Evolutionary conservation across 148 eudicot species (phyloP).

Genomic region (Rhododendron simsii): DNA sequence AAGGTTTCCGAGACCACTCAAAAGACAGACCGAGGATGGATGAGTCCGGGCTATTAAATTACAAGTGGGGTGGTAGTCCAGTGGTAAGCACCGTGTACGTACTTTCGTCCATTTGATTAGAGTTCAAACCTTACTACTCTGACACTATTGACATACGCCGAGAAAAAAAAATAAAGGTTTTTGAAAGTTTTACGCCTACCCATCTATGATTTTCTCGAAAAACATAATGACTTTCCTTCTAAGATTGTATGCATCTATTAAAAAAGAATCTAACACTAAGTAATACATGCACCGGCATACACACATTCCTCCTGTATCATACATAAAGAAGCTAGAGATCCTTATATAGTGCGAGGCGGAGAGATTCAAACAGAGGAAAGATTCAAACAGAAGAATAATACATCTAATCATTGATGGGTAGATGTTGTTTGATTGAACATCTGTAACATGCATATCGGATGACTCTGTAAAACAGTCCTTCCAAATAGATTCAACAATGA

Average conservation of each 20-base stretch:
- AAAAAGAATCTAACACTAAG: background rate
- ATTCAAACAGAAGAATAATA: too few relatives aligned
- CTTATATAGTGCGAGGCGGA: background rate
- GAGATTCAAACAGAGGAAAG: too few relatives aligned
- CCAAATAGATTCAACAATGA: too few relatives aligned
- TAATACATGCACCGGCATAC: background rate
- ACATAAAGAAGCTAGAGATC: too few relatives aligned
- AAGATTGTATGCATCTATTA: background rate
- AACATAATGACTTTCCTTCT: background rate
- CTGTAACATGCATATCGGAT: too few relatives aligned
- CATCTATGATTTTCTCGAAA: background rate
- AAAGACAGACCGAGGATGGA: background rate
- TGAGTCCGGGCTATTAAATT: background rate
- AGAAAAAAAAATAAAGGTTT: background rate
- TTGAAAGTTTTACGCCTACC: background rate
- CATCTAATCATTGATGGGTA: too few relatives aligned
- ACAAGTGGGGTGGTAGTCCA: too few relatives aligned
- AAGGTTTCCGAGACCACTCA: background rate
- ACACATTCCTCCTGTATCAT: background rate
- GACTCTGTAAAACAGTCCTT: too few relatives aligned
- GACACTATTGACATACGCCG: background rate
- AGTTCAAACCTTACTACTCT: background rate
- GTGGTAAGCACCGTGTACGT: background rate
- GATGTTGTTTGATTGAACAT: too few relatives aligned
- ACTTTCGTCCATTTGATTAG: background rate